phyloP scores from a whole-genome alignment of 495 filamentous ascomycete species.

The Astrocystis sublimbata region DNA sequence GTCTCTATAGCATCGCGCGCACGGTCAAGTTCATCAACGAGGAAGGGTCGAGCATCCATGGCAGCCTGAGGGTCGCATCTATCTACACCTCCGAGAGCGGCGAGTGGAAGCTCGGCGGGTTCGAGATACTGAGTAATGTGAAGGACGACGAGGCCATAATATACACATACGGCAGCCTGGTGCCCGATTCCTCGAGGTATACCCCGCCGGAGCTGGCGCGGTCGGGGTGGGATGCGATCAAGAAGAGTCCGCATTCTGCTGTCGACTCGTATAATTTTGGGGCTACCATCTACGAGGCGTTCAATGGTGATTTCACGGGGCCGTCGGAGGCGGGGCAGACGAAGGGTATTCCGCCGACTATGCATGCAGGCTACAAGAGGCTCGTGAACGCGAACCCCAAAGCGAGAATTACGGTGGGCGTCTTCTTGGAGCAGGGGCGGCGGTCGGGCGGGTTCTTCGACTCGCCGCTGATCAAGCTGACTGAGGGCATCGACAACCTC shows the following conservation, averaged over 20 bases:
- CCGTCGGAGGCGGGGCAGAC: constrained; percentile 78
- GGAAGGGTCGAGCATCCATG: constrained; percentile 88
- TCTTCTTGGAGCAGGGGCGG: constrained; percentile 88
- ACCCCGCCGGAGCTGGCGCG: constrained; percentile 84
- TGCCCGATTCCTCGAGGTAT: constrained; percentile 80
- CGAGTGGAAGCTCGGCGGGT: constrained; percentile 94
- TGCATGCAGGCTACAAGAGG: constrained; percentile 87
- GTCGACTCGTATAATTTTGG: constrained; percentile 87
- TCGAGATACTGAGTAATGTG: constrained; percentile 90
- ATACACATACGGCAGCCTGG: constrained; percentile 82
- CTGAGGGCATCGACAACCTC: constrained; percentile 87
- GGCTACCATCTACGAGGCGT: constrained; percentile 82
- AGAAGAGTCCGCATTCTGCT: constrained; percentile 76
- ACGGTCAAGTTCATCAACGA: constrained; percentile 95
- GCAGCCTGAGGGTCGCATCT: constrained; percentile 77
- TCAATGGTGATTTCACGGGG: constrained; percentile 76
- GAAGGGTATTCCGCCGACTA: constrained; percentile 80
- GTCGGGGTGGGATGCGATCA: constrained; percentile 83
- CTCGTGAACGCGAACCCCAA: constrained; percentile 88
- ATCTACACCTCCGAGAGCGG: constrained; percentile 92
- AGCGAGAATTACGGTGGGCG: constrained; percentile 73
- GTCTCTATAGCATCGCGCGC: constrained; percentile 80
- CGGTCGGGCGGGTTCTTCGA: constrained; percentile 87
- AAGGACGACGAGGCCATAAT: constrained; percentile 93
- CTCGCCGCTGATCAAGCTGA: constrained; percentile 84